Evolutionary conservation across 192 early-diverging fungal genomes (phyloP), one percentile per base, ranked within the genome.

Genomic region (Chytriomyces sp.): DNA sequence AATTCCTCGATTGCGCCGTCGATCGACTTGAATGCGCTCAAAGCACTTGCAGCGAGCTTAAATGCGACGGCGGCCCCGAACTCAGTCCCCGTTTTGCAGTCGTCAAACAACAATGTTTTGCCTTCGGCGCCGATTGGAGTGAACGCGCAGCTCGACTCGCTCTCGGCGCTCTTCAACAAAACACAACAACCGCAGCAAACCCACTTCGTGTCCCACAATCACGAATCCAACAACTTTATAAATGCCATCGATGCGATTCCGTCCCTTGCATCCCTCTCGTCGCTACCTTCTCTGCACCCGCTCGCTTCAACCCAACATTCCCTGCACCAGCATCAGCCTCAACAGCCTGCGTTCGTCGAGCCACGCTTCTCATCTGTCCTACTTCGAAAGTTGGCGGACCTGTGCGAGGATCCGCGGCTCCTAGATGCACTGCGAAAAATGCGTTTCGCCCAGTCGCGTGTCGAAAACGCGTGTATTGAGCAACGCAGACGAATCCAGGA

Each of bases 401-500:
- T 56, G 26, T 7, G 26, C 19, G 65, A 68, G 31, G 34, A n/a
- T 14, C 30, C 49, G 7, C 26, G 65, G 12, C 31, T 53, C 3
- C 14, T n/a, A 10, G 1, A 25, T 8, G 55, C 19, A 28, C 5
- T 68, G 1, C 28, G 37, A 2, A 55, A 5, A 10, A 30, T 68
- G 31, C 7, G 39, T n/a, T 56, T 55, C 12, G 44, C 65, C 14
- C 65, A 68, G 44, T 7, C 6, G 10, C 6, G 5, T 26, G 19
- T 30, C 31, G 65, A 68, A 34, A 22, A 14, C 2, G 17, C 52
- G 5, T 19, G 52, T n/a, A 34, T 33, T 8, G 65, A 56, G 17
- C 65, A 68, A 53, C 28, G 65, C 12, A 8, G 19, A 5, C 6
- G 44, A 7, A 68, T 68, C 55, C 49, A 55, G 8, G 65, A 68